Conservation (phyloP, 192 early-diverging fungal species). For the Entomortierella chlamydospora region DNA sequence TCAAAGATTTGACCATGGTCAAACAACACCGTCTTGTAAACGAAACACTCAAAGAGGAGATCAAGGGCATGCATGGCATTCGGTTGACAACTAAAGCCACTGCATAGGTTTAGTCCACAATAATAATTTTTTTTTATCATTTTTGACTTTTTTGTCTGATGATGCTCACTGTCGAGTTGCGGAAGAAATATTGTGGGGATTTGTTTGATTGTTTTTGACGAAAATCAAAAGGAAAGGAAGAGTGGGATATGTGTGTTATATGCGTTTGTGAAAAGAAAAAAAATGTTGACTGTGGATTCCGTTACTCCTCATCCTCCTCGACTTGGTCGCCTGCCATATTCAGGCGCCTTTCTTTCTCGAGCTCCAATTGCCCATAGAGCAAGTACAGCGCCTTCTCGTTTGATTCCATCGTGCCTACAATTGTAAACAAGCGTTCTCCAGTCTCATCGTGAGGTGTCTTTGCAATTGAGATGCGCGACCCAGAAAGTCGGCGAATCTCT, state of each 20-base stretch:
- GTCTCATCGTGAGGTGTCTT: constrained; percentile 82
- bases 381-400: constrained; percentile 93
- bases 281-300: no score
- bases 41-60: constrained; percentile 86
- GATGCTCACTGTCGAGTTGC: no score
- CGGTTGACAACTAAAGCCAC: constrained; percentile 57
- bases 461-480: constrained; percentile 91
- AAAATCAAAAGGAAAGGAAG: no score
- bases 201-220: no score
- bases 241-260: no score
- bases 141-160: neutral
- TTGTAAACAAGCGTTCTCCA: constrained; percentile 91
- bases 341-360: constrained; percentile 85
- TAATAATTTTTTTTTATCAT: neutral
- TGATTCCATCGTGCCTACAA: constrained; percentile 86
- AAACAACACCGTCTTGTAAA: constrained; percentile 95
- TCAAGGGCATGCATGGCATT: constrained; percentile 94
- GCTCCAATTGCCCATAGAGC: constrained; percentile 90
- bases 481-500: constrained; percentile 83
- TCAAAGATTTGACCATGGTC: constrained; percentile 81
- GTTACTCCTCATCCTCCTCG: constrained; percentile 56
- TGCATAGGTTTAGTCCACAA: constrained; percentile 2
- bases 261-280: neutral
- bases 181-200: no score
- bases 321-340: constrained; percentile 50